These are phyloP conservation scores for Ophiostoma perfectum DNA, from an alignment of 2,329 filamentous ascomycete genomes.

Conservation along the genomic window DNA sequence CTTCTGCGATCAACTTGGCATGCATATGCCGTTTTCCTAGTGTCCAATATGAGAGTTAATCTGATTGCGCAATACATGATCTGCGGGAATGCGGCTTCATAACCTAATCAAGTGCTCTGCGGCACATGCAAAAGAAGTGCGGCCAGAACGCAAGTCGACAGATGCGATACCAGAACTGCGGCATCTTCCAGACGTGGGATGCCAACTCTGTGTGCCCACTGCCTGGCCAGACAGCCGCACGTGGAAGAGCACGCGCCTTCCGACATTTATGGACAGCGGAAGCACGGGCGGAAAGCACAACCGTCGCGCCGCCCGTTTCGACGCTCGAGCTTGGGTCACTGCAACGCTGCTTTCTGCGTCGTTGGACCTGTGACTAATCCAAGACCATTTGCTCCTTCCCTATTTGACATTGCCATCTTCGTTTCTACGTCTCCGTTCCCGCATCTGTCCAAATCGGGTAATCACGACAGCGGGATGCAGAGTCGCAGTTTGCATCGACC, in stretches of 20 bases:
- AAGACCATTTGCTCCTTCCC: background rate
- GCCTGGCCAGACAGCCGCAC: background rate
- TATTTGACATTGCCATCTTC: background rate
- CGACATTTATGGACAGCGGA: background rate
- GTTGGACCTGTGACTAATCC: background rate
- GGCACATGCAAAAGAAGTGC: background rate
- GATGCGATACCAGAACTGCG: background rate
- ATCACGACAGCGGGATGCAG: background rate
- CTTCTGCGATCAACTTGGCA: constrained; percentile 20
- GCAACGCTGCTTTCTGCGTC: background rate
- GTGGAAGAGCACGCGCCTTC: background rate
- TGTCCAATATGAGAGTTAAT: constrained; percentile 13
- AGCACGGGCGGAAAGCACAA: constrained; percentile 28
- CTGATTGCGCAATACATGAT: background rate
- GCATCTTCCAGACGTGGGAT: background rate
- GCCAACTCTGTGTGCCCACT: too few relatives aligned
- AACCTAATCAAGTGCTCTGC: background rate
- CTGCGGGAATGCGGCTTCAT: background rate
- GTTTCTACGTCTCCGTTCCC: background rate
- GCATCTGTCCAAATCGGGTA: constrained; percentile 1
- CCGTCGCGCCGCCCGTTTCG: constrained; percentile 25
- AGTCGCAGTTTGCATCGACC: background rate
- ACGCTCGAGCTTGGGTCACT: background rate
- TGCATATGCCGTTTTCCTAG: constrained; percentile 24
- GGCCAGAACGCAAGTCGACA: background rate